phyloP scores from a whole-genome alignment of 2,329 filamentous ascomycete genomes.

The Cladosporium sp. region DNA sequence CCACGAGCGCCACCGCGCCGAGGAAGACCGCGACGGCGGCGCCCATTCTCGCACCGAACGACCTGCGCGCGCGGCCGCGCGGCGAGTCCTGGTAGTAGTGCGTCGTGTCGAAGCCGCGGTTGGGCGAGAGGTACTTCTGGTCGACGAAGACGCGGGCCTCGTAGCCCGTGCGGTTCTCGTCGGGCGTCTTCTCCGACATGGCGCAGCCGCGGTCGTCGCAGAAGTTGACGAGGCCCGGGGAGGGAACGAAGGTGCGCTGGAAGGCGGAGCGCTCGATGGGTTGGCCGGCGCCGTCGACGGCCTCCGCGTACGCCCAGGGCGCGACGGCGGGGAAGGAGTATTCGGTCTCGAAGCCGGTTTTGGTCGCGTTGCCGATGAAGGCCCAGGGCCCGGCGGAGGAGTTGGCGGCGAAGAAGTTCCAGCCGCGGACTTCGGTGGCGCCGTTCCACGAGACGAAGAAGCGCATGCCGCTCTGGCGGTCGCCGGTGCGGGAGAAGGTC shows the following conservation, averaged over 20 bases:
- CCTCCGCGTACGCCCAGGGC: conserved; percentile 30
- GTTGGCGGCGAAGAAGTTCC: conserved; percentile 45
- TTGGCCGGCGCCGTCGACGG: conserved; percentile 26
- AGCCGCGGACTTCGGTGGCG: conserved; percentile 41
- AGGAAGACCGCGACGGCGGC: conserved; percentile 4
- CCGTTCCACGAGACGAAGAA: conserved; percentile 52
- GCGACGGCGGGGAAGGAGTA: conserved; percentile 20
- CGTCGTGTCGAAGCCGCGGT: conserved; percentile 29
- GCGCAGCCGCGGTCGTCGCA: conserved; percentile 31
- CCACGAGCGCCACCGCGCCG: conserved; percentile 8
- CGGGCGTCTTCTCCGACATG: conserved; percentile 18
- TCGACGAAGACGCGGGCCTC: conserved; percentile 19
- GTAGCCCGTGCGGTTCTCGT: conserved; percentile 19
- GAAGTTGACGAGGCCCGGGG: conserved; percentile 21
- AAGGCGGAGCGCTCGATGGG: conserved; percentile 28
- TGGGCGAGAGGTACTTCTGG: conserved; percentile 23
- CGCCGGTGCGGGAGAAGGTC: conserved; percentile 32
- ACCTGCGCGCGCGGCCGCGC: not conserved
- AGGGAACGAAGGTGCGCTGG: conserved; percentile 33
- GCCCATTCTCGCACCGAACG: not conserved
- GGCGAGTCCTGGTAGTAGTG: conserved; percentile 25
- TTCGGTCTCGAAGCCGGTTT: conserved; percentile 41
- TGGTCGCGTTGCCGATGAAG: conserved; percentile 34
- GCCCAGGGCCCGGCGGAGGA: conserved; percentile 31
- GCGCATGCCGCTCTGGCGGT: conserved; percentile 27